Evolutionary conservation across 2,329 filamentous ascomycete species (phyloP).

Genomic region (Whalleya microplaca): DNA sequence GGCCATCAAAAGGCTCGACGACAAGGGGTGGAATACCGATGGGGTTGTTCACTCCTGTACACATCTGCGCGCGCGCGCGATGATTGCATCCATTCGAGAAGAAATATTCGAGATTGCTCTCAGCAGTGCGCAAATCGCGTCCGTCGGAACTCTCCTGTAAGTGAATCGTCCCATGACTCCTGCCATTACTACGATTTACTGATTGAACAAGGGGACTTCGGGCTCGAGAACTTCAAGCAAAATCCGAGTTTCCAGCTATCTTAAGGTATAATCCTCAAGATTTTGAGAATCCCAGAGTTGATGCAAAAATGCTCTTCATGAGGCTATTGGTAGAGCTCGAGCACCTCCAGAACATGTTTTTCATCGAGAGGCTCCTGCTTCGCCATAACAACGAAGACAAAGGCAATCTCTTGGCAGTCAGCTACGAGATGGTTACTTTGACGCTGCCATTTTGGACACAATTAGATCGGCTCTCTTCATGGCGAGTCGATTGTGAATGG

Average conservation of each 20-base stretch:
- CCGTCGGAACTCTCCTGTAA: constrained; percentile 41
- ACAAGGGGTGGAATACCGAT: constrained; percentile 44
- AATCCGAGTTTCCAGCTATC: constrained; percentile 42
- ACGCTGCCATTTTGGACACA: constrained; percentile 55
- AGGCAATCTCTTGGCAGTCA: constrained; percentile 47
- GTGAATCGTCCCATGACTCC: constrained; percentile 12
- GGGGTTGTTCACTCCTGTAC: constrained; percentile 38
- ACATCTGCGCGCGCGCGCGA: constrained; percentile 31
- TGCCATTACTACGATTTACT: not conserved
- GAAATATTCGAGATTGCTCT: constrained; percentile 63
- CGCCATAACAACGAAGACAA: constrained; percentile 45
- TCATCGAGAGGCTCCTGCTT: constrained; percentile 59
- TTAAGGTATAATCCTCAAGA: constrained; percentile 45
- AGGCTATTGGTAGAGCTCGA: constrained; percentile 53
- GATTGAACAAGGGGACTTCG: constrained; percentile 40
- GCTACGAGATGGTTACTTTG: constrained; percentile 51
- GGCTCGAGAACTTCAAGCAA: constrained; percentile 36
- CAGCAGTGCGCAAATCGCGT: constrained; percentile 42
- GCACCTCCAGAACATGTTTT: constrained; percentile 60
- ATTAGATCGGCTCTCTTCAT: constrained; percentile 46
- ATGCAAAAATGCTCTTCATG: constrained; percentile 43
- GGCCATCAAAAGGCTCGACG: constrained; percentile 36
- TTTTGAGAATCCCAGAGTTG: constrained; percentile 38
- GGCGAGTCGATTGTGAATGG: constrained; percentile 53
- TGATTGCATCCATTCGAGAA: constrained; percentile 56